phyloP scores from a whole-genome alignment of 2,329 filamentous ascomycete genomes.

The Leptographium flavum region DNA sequence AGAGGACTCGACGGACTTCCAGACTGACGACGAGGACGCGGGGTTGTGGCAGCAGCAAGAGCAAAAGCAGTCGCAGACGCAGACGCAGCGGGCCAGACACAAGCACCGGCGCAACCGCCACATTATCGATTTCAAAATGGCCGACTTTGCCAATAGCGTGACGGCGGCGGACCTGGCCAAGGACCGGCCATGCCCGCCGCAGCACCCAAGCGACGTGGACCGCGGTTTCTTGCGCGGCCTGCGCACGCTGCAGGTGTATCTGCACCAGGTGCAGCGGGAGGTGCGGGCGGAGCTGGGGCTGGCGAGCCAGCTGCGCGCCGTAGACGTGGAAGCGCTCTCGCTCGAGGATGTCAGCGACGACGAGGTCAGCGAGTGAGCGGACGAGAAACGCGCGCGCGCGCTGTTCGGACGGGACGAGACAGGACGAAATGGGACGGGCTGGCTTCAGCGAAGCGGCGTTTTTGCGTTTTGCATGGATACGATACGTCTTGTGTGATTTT shows the following conservation, averaged over 20 bases:
- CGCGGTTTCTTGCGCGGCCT: constrained; percentile 80
- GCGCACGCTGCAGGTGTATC: constrained; percentile 65
- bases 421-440: too few relatives aligned
- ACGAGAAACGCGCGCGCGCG: too few relatives aligned
- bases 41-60: constrained; percentile 12
- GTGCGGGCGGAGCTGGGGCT: constrained; percentile 41
- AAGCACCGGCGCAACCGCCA: constrained; percentile 31
- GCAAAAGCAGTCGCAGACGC: constrained; percentile 12
- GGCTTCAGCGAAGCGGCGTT: too few relatives aligned
- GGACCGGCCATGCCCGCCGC: constrained; percentile 61
- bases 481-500: too few relatives aligned
- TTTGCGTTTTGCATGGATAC: too few relatives aligned
- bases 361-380: constrained; percentile 17
- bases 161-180: constrained; percentile 63
- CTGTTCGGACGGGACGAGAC: too few relatives aligned
- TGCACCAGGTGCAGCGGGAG: constrained; percentile 75
- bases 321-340: background rate
- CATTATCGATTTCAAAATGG: constrained; percentile 86
- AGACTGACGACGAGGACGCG: constrained; percentile 41
- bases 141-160: constrained; percentile 96
- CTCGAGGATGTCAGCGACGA: constrained; percentile 15
- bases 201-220: constrained; percentile 68
- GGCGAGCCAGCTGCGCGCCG: constrained; percentile 7
- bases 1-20: constrained; percentile 43
- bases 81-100: too few relatives aligned